A percentile compares a stretch with the other conserved stretches of the same genome.
Conservation (phyloP, 2,329 filamentous ascomycete species). For the Scedosporium boydii region DNA sequence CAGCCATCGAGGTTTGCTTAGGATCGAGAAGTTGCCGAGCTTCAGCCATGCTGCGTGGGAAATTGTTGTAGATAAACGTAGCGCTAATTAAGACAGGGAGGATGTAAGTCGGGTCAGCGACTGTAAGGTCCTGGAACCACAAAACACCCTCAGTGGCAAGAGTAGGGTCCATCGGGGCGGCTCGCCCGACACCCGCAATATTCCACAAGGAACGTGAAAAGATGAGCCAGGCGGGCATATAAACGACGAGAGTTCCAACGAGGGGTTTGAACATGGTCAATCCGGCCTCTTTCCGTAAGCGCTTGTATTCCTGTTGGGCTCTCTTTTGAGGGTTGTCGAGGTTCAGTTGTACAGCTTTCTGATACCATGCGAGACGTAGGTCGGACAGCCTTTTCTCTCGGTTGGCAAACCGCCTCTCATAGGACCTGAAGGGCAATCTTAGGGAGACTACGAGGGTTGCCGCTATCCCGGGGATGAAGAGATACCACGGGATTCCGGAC, state of each 20-base stretch:
- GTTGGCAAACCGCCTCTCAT: slow-evolving; percentile 23
- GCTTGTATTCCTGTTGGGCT: slow-evolving; percentile 1
- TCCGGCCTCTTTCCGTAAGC: slow-evolving; percentile 19
- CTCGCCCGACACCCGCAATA: slow-evolving; percentile 13
- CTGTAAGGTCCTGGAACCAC: slow-evolving; percentile 47
- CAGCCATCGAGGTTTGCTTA: slow-evolving; percentile 12
- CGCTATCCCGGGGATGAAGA: slow-evolving; percentile 43
- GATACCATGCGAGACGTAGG: slow-evolving; percentile 15
- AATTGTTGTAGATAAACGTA: slow-evolving; percentile 17
- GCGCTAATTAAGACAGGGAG: slow-evolving; percentile 25
- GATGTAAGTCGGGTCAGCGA: slow-evolving; percentile 38
- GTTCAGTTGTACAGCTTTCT: slow-evolving; percentile 11
- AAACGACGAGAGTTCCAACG: slow-evolving; percentile 2
- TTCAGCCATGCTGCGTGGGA: slow-evolving; percentile 20
- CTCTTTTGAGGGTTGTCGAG: neutral
- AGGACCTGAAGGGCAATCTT: slow-evolving; percentile 36
- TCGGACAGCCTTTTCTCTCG: slow-evolving; percentile 12
- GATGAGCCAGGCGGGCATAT: slow-evolving; percentile 17
- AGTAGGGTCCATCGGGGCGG: slow-evolving; percentile 23
- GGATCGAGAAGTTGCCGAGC: slow-evolving; percentile 12
- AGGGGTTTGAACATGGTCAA: slow-evolving; percentile 9
- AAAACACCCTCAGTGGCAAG: slow-evolving; percentile 40
- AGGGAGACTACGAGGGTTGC: slow-evolving; percentile 33
- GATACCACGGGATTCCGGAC: slow-evolving; percentile 41
- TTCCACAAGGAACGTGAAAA: slow-evolving; percentile 13